Percentiles rank a stretch among this genome's conserved stretches.
Conservation (phyloP, 2,329 filamentous ascomycete species). For the Rhexocercosporidium sp. region DNA sequence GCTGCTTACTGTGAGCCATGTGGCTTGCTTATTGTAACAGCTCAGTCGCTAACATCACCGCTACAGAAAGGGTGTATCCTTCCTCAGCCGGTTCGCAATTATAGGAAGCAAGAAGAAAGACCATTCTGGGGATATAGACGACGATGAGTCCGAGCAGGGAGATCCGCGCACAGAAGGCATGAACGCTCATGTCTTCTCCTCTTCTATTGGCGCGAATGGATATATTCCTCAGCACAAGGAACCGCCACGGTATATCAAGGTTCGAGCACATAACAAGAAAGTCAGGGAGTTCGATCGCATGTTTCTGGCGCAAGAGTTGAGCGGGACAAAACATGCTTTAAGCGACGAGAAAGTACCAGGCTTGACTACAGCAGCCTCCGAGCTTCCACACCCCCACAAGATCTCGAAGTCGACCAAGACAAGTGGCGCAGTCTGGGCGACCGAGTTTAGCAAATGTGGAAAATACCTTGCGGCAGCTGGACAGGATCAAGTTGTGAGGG, state of each 20-base stretch:
- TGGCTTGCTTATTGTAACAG: conserved; percentile 29
- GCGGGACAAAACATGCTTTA: conserved; percentile 54
- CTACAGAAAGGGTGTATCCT: conserved; percentile 82
- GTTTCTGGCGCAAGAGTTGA: conserved; percentile 92
- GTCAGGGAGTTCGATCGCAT: conserved; percentile 81
- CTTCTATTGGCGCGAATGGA: conserved; percentile 69
- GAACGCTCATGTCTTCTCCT: conserved; percentile 82
- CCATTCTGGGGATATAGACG: conserved; percentile 52
- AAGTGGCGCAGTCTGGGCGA: conserved; percentile 82
- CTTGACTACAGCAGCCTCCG: conserved; percentile 29
- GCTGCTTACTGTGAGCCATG: conserved; percentile 29
- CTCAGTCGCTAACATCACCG: conserved; percentile 20
- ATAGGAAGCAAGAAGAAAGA: conserved; percentile 78
- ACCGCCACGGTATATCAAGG: conserved; percentile 88
- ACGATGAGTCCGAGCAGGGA: conserved; percentile 73
- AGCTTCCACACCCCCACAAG: conserved; percentile 31
- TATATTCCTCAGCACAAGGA: conserved; percentile 89
- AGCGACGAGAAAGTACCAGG: conserved; percentile 40
- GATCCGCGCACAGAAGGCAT: conserved; percentile 76
- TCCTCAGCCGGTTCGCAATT: conserved; percentile 82
- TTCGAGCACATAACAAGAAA: conserved; percentile 81
- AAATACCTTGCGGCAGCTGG: conserved; percentile 91
- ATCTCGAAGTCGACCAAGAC: conserved; percentile 34
- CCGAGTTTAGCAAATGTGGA: conserved; percentile 92
- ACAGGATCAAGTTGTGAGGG: conserved; percentile 81